Conservation (phyloP, 2,329 filamentous ascomycete genomes). For the Periglandula ipomoeae region DNA sequence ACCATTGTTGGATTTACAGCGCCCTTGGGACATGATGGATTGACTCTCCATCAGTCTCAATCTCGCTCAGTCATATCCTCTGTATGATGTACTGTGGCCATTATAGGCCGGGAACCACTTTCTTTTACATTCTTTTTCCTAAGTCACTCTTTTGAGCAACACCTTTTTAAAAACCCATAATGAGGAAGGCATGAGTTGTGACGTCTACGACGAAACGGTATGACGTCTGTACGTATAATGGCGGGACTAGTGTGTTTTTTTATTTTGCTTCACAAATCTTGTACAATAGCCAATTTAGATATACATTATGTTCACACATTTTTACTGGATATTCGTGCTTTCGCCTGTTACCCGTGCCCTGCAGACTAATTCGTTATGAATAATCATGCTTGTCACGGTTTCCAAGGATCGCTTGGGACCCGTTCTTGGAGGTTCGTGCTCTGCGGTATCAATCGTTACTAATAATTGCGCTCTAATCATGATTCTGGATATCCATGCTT, state of each 20-base stretch:
- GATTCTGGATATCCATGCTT: too few relatives aligned
- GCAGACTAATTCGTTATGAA: too few relatives aligned
- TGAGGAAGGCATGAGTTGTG: slow-evolving; percentile 1
- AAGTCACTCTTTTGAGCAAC: neutral
- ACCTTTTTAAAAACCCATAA: neutral
- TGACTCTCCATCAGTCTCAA: too few relatives aligned
- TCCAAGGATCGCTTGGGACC: too few relatives aligned
- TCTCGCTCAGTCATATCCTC: too few relatives aligned
- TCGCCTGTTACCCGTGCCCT: too few relatives aligned
- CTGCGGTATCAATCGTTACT: too few relatives aligned
- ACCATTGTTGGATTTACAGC: neutral
- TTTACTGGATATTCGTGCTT: too few relatives aligned
- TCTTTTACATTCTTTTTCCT: neutral
- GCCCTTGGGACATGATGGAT: neutral
- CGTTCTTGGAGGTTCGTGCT: too few relatives aligned
- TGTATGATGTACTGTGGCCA: neutral
- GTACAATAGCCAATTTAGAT: slow-evolving; percentile 2
- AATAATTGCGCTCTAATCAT: too few relatives aligned
- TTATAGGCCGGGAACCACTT: neutral
- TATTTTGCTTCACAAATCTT: neutral
- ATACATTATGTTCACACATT: neutral
- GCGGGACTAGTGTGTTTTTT: neutral
- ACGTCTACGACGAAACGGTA: slow-evolving; percentile 3
- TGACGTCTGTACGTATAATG: slow-evolving; percentile 4
- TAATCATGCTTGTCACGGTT: too few relatives aligned